Percentiles rank a stretch among this genome's conserved stretches.
These are phyloP conservation scores for Termitomyces sp. DNA, from an alignment of 768 basidiomycete species.

Conservation along the genomic window DNA sequence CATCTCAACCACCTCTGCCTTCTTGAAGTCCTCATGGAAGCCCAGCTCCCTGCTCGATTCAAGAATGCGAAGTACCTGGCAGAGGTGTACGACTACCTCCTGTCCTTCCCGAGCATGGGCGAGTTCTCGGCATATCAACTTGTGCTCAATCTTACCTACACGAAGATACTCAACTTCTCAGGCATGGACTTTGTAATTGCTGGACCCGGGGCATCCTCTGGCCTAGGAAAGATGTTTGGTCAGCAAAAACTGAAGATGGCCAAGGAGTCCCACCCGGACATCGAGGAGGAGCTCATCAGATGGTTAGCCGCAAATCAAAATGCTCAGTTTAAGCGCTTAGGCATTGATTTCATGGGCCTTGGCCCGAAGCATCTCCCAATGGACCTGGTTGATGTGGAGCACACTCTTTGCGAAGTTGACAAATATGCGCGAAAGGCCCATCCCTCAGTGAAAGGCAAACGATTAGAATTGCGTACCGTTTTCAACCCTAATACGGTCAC, in stretches of 20 bases:
- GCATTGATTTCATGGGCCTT: constrained; percentile 45
- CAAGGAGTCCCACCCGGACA: constrained; percentile 22
- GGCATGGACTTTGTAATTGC: constrained; percentile 66
- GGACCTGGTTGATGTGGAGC: constrained; percentile 70
- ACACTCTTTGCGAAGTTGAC: constrained; percentile 74
- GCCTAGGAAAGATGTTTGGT: constrained; percentile 67
- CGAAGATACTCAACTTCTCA: constrained; percentile 52
- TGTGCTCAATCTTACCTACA: constrained; percentile 54
- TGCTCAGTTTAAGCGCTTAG: constrained; percentile 56
- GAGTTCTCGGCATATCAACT: constrained; percentile 71
- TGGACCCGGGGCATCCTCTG: constrained; percentile 62
- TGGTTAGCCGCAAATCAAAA: constrained; percentile 59
- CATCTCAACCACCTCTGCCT: constrained; percentile 62
- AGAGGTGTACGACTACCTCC: constrained; percentile 58
- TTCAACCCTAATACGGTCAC: constrained; percentile 27
- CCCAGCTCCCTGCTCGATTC: constrained; percentile 44
- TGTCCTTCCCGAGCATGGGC: constrained; percentile 66
- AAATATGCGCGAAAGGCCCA: constrained; percentile 65
- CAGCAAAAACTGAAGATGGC: constrained; percentile 26
- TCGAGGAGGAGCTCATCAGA: constrained; percentile 55
- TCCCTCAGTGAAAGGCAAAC: constrained; percentile 38
- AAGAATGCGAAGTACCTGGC: constrained; percentile 46
- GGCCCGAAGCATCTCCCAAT: constrained; percentile 45
- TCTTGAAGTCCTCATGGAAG: constrained; percentile 54
- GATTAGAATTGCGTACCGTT: constrained; percentile 30